Percentiles rank a stretch among this genome's conserved stretches.
phyloP scores from a whole-genome alignment of 164 flowering plant species.

The Piper longum region DNA sequence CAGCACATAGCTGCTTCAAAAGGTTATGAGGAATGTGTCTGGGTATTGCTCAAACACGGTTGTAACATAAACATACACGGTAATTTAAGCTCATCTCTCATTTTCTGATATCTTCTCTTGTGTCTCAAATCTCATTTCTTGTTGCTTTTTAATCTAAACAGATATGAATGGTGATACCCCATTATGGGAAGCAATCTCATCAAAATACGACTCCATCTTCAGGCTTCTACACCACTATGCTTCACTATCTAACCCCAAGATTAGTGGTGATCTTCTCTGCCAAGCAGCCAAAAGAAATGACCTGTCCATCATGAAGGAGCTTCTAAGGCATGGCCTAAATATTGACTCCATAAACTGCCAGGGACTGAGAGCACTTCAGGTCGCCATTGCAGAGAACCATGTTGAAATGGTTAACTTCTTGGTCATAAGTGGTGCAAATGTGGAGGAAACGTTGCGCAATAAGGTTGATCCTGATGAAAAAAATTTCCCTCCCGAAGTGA shows the following conservation, averaged over 20 bases:
- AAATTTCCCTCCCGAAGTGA: constrained; percentile 12
- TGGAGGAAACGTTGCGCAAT: neutral
- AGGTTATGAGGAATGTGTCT: constrained; percentile 78
- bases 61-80: constrained; percentile 57
- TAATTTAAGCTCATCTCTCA: constrained; percentile 3
- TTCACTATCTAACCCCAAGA: constrained; percentile 35
- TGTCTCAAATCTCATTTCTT: neutral
- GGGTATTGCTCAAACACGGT: constrained; percentile 51
- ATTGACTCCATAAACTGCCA: constrained; percentile 38
- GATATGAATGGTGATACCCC: constrained; percentile 69
- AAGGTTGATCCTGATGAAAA: neutral
- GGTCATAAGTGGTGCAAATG: constrained; percentile 52
- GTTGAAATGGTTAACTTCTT: constrained; percentile 49
- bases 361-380: constrained; percentile 46
- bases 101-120: neutral
- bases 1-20: constrained; percentile 81
- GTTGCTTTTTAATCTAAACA: constrained; percentile 13
- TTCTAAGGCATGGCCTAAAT: constrained; percentile 47
- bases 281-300: constrained; percentile 60
- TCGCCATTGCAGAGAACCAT: constrained; percentile 46
- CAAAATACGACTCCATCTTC: constrained; percentile 55
- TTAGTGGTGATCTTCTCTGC: constrained; percentile 68
- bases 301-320: constrained; percentile 40
- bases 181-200: constrained; percentile 61
- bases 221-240: constrained; percentile 49